These are phyloP conservation scores for Amoebophrya sp. DNA, from an alignment of 169 alveolate species.

Conservation along the genomic window DNA sequence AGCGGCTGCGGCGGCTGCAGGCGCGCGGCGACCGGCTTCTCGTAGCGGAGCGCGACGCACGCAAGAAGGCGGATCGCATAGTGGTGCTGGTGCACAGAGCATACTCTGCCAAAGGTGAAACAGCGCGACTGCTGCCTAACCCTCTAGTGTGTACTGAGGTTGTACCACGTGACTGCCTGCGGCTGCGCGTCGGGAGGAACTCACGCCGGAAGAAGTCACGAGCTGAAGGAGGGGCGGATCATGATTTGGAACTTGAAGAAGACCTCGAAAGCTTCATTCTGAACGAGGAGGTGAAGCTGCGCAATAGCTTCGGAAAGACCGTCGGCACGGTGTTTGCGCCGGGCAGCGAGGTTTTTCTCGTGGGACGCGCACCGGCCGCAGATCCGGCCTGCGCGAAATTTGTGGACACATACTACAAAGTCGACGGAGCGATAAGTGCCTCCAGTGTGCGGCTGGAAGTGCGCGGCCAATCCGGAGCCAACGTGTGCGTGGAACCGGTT, in stretches of 20 bases:
- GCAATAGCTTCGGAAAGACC: no score
- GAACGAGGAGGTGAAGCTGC: no score
- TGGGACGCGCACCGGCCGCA: background rate
- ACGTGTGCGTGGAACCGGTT: background rate
- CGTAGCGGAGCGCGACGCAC: background rate
- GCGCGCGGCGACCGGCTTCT: background rate
- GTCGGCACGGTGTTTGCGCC: no score
- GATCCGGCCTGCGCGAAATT: background rate
- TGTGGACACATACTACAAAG: no score
- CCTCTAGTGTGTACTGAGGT: background rate
- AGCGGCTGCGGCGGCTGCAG: background rate
- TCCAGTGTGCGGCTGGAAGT: background rate
- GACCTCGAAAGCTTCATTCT: no score
- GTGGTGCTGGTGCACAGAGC: background rate
- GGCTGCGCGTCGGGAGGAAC: no score
- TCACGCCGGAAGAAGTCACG: no score
- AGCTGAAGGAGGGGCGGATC: no score
- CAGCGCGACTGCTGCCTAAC: background rate
- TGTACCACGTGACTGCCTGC: background rate
- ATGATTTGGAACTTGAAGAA: no score
- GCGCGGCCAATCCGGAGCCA: background rate
- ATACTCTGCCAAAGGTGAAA: no score
- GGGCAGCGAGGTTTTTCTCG: background rate
- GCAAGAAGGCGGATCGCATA: background rate
- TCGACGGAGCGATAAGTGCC: background rate